Evolutionary conservation across 768 basidiomycete species (phyloP), one percentile per base, ranked within the genome.

Genomic region (Amanita thiersii): DNA sequence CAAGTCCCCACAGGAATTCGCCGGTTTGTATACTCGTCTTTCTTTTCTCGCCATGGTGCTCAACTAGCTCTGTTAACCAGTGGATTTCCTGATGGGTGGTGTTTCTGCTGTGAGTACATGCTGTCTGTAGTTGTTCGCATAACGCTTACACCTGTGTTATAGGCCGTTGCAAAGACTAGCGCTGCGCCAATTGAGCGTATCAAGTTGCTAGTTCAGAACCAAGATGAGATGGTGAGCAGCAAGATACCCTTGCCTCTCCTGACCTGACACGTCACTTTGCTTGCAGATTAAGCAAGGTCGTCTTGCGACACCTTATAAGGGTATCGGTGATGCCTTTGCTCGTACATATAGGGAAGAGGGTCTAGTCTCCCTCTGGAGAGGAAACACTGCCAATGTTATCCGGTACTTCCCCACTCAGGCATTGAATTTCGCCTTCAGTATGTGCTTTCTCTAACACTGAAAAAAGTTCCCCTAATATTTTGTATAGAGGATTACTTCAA

Each of bases 361-460:
- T 64, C 69, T 96, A 40, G 74, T 91, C 49, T 86, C 96, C 15
- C 73, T 99, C 59, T 98, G 96, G 96, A 75, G 96, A 72, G 96
- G 96, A 67, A 99, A 99, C 82, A 98, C 94, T 45, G 94, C 96
- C 79, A 99, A 99, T 72, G 96, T 99, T 70, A 96, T 99, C 73
- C 93, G 96, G 64, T 99, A 99, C 86, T 99, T 99, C 91, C 96
- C 96, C 39, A 99, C 96, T 44, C 94, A 99, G 66, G 96, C 96
- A 29, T 70, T 98, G 56, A 99, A 99, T 87, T 98, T 99, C 58
- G 94, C 94, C 63, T 98, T 97, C 86, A 98, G 88, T 96, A 54
- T 55, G 91, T 79, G 30, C 52, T 37, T 45, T 35, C 26, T 9
- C 14, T 25, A 2, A 40, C 12, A 9, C 4, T 3, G 2, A 10